Evolutionary conservation across 2,329 filamentous ascomycete species (phyloP), one percentile per base, ranked within the genome.

Genomic region (Talaromyces sp.): DNA sequence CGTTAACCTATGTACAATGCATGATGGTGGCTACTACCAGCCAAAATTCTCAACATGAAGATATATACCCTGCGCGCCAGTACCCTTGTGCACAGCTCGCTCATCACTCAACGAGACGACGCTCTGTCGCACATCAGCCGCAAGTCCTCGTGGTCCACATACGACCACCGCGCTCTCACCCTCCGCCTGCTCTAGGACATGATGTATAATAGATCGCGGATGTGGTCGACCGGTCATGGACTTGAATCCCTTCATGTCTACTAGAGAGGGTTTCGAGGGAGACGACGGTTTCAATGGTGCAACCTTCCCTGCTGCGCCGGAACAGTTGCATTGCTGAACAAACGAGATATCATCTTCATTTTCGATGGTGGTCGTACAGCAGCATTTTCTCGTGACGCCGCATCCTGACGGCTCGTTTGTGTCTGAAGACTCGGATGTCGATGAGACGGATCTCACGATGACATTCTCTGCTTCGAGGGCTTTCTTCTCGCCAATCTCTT

Each of bases 1-100:
- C 47, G 13, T 51, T 54, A 56, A 56, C 2, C 29, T 56, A 56
- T 34, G 34, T 56, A 56, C 53, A 51, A 51, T 27, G 11, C 45
- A 47, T 47, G 19, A 47, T 15, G 11, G n/a, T 49, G 43, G 47
- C 15, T 29, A 10, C 43, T 59, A 66, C 64, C 60, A 66, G 1
- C 64, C 64, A 63, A 66, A 66, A 58, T 66, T 63, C 45, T 89
- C 87, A 0, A 82, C 82, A 75, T 88, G 85, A 36, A 88, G 72
- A 72, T 84, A 88, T 31, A 89, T 84, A 0, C 87, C 88, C 72
- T 89, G 86, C 15, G 88, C 88, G 0, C 86, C 87, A 0, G 85
- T 89, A 1, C 88, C 88, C 73, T 89, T 89, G 69, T 89, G 87
- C 51, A 89, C 86, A 3, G 86, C 88, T 34, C 88, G 79, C 74